Evolutionary conservation across 2,329 filamentous ascomycete species (phyloP).

Genomic region (Aspergillus hortae): DNA sequence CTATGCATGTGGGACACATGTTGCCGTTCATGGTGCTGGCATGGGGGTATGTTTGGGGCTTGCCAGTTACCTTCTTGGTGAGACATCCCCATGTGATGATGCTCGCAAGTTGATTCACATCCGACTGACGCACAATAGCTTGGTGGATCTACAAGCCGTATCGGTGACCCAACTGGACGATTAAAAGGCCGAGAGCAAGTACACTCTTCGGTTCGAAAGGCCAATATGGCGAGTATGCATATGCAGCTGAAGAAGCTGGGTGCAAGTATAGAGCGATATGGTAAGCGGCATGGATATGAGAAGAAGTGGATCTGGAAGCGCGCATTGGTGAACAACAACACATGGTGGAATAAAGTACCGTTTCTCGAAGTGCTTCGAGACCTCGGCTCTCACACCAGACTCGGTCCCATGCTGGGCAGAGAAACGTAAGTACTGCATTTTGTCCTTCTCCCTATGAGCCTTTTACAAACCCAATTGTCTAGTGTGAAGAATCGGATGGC

Average conservation of each 20-base stretch:
- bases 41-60: conserved; percentile 49
- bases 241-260: conserved; percentile 62
- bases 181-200: conserved; percentile 37
- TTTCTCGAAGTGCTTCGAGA: conserved; percentile 72
- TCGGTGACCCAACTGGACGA: conserved; percentile 48
- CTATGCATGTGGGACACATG: conserved; percentile 50
- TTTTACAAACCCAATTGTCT: neutral
- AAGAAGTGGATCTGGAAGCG: conserved; percentile 64
- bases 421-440: conserved; percentile 66
- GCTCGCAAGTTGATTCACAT: neutral
- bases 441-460: neutral
- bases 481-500: conserved; percentile 78
- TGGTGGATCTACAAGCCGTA: conserved; percentile 44
- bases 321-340: conserved; percentile 73
- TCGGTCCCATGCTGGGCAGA: conserved; percentile 82
- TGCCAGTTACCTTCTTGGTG: conserved; percentile 44
- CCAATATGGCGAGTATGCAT: conserved; percentile 48
- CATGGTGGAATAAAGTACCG: conserved; percentile 72
- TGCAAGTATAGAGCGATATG: conserved; percentile 66
- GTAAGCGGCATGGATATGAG: conserved; percentile 61
- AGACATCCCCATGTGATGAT: conserved; percentile 13
- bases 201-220: conserved; percentile 37
- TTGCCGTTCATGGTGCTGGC: conserved; percentile 49
- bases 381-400: conserved; percentile 68
- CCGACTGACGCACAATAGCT: conserved; percentile 33